phyloP scores from a whole-genome alignment of 257 asterid species.

The Gentiana straminea region DNA sequence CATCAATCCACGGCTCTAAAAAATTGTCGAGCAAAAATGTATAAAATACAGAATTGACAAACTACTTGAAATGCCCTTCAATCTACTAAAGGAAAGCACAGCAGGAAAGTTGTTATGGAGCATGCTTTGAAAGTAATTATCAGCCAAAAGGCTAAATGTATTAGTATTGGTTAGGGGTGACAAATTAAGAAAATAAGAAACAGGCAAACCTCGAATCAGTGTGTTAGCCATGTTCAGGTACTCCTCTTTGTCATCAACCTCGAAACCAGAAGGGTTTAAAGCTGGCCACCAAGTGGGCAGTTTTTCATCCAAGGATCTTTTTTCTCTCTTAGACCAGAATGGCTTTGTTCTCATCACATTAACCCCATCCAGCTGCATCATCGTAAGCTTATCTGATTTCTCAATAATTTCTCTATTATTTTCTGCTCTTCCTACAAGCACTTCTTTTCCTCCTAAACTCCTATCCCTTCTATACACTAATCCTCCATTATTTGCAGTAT shows the following conservation, averaged over 20 bases:
- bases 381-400: conserved; percentile 7
- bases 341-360: conserved; percentile 13
- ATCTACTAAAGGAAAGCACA: neutral
- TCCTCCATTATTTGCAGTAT: conserved; percentile 15
- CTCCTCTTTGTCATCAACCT: conserved; percentile 32
- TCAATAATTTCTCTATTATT: conserved; percentile 5
- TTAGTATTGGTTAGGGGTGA: neutral
- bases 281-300: conserved; percentile 94
- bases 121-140: neutral
- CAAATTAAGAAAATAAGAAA: neutral
- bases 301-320: conserved; percentile 21
- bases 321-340: conserved; percentile 26
- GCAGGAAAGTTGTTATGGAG: too few relatives aligned
- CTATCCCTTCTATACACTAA: conserved; percentile 75
- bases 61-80: neutral
- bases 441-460: conserved; percentile 89
- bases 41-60: neutral
- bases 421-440: conserved; percentile 58
- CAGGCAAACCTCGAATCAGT: conserved; percentile 54
- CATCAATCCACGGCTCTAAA: too few relatives aligned
- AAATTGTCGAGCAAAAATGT: neutral
- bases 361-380: conserved; percentile 8
- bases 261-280: conserved; percentile 16
- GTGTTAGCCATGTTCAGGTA: conserved; percentile 60
- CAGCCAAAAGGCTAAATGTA: too few relatives aligned